phyloP scores from a whole-genome alignment of 2,329 filamentous ascomycete species.

The Lachnellula suecica region DNA sequence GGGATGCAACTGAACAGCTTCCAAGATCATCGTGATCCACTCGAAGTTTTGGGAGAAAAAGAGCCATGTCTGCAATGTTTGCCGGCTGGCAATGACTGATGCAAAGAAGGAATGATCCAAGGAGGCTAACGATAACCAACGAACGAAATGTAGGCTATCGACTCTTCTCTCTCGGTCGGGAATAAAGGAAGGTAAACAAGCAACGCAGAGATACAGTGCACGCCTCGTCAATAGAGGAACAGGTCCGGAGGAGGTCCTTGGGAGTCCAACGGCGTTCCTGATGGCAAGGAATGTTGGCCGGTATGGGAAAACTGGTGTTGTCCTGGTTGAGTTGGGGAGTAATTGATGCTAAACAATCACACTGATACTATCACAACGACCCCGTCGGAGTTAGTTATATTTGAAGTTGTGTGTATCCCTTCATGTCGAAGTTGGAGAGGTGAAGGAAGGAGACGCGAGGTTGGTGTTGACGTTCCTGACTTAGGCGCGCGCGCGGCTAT shows the following conservation, averaged over 20 bases:
- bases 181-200: slow-evolving; percentile 16
- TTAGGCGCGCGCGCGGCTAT: slow-evolving; percentile 9
- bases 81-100: not conserved
- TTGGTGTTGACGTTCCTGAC: slow-evolving; percentile 11
- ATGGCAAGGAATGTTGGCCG: not conserved
- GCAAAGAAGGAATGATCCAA: slow-evolving; percentile 20
- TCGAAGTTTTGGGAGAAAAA: not conserved
- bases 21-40: not conserved
- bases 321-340: slow-evolving; percentile 1
- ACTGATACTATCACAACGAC: slow-evolving; percentile 3
- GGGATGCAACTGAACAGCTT: not conserved
- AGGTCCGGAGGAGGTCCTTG: slow-evolving; percentile 1
- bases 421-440: slow-evolving; percentile 7
- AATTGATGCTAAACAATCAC: too few relatives aligned
- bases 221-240: not conserved
- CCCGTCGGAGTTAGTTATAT: slow-evolving; percentile 13
- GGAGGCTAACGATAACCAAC: slow-evolving; percentile 26
- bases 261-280: not conserved
- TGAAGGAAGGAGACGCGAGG: slow-evolving; percentile 6
- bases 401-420: slow-evolving; percentile 17
- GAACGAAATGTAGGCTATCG: slow-evolving; percentile 24
- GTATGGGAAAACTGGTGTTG: not conserved
- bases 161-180: slow-evolving; percentile 24
- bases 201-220: not conserved
- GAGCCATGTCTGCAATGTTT: not conserved